Base-by-base conservation (phyloP, 495 filamentous ascomycete species). In the Trichocladium antarcticum region DNA sequence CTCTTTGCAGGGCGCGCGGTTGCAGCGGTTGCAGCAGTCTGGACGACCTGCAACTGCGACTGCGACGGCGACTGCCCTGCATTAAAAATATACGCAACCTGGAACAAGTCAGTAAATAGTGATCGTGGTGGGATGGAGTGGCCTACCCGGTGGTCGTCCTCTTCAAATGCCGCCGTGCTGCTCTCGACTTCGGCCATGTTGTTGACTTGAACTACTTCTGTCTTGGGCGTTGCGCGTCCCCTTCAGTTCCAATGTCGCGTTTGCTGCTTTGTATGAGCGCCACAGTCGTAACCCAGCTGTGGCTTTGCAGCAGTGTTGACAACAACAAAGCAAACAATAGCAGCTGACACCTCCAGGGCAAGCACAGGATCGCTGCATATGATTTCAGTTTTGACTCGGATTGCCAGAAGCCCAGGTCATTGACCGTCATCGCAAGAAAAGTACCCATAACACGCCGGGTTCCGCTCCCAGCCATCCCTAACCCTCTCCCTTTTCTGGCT, bases 81-180 rank as follows among this genome's bases (percentile, higher is more conserved):
- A 35, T 74, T 72, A 62, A 85, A 89, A 53, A 89, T 68, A 61
- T 85, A 89, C 44, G 83, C 79, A 29, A 73, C 76, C 84, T 89
- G 51, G 11, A 31, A 24, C 45, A 10, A 46, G 40, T 36, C 19
- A 16, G 10, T 15, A 6, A 6, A n/a, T 12, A n/a, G 16, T 38
- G 8, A 50, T 17, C 1, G 19, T 20, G 2, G 17, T 6, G n/a
- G 12, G 5, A 1, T 41, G 19, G 7, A 12, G 11, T 36, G 17
- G 28, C 37, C 15, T 54, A 67, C 64, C 42, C 63, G 51, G 45
- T 67, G 62, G 17, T 67, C 62, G 37, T 66, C 64, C 19, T 60
- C 55, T 22, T 61, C 53, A 39, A 62, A 66, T 22, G 43, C 16
- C 6, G 9, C 45, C 4, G 17, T 10, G 9, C 4, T 41, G 10